Evolutionary conservation across 345 rosid species (phyloP), one percentile per base, ranked within the genome.

Genomic region (Eucalyptus dawsonii): DNA sequence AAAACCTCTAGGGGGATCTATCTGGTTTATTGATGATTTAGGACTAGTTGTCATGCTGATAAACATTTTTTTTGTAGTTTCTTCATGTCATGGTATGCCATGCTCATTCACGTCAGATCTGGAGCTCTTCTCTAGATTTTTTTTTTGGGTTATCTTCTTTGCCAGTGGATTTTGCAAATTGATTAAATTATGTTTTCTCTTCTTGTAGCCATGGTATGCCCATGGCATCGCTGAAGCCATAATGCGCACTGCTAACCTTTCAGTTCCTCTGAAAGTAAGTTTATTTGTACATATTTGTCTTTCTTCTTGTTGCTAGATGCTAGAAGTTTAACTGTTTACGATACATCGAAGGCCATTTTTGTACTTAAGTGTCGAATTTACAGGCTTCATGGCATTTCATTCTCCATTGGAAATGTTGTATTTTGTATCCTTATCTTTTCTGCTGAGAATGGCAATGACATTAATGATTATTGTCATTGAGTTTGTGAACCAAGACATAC

Each of bases 161-260:
- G 3, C 27, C 47, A 21, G 42, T 76, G 16, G 45, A 76, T 76
- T 65, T 76, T 76, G 85, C 85, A 21, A 76, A 25, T 1, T 76
- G 42, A 50, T 86, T 50, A 14, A 19, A 50, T 51, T 47, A 16
- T 50, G 44, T 50, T 86, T 17, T 50, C 87, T 86, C 40, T 86
- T 34, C 65, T 4, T 87, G 58, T 34, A 98, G 99, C 99, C 99
- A 88, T 98, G 99, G 99, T 98, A 98, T 93, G 98, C 99, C 91
- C 98, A 98, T 90, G 99, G 98, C 86, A 95, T 98, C 47, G 99
- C 98, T 87, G 98, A 95, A 93, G 99, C 99, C 88, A 97, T 97
- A 91, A 87, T 98, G 92, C 97, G 98, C 3, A 96, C 99, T 49
- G 92, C 99, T 88, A 95, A 97, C 90, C 95, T 98, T 92, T 94